Base-by-base conservation (phyloP, 2,329 filamentous ascomycete genomes). In the Colletotrichum cordylinicola region DNA sequence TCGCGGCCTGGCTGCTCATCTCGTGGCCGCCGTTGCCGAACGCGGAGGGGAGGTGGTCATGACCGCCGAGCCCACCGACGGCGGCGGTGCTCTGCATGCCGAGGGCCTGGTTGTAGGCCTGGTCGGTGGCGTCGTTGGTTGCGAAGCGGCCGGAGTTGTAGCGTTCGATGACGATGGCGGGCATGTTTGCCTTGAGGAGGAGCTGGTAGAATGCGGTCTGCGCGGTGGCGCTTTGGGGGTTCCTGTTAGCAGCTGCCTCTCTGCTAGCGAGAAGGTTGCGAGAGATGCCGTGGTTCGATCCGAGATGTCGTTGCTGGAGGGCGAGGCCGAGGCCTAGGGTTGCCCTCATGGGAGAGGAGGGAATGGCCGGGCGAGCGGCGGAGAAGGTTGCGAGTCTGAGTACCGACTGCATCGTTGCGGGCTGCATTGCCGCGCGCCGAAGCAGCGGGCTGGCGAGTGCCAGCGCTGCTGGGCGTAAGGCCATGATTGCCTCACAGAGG, bases 141-240 rank as follows among this genome's bases (percentile, higher is more conserved):
- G 96, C 96, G 83, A 96, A 99, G 71, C 94, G 92, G 77, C 94
- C 94, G 18, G 94, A 96, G 82, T 96, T 93, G 84, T 98, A 97
- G 81, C 97, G 91, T 85, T 98, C 96, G 75, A 98, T 91, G 72
- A 99, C 88, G 78, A 99, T 98, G 67, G 96, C 94, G 21, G 96
- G 95, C 94, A 98, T 96, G 81, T 98, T 97, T 67, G 96, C 96
- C 82, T 94, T 94, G 71, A 98, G 89, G 16, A 99, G 91, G 61
- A 96, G 93, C 82, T 96, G 94, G 83, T 99, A 99, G 84, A 99
- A 98, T 18, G 95, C 94, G 83, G 96, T 97, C 84, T 99, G 97
- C 24, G 96, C 93, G 58, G 94, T 94, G 33, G 96, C 94, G 84
- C 95, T 98, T 75, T 89, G 91, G 2, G 97, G 95, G 81, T 98